Conservation (phyloP, 768 basidiomycete species). For the Macrolepiota albuminosa region DNA sequence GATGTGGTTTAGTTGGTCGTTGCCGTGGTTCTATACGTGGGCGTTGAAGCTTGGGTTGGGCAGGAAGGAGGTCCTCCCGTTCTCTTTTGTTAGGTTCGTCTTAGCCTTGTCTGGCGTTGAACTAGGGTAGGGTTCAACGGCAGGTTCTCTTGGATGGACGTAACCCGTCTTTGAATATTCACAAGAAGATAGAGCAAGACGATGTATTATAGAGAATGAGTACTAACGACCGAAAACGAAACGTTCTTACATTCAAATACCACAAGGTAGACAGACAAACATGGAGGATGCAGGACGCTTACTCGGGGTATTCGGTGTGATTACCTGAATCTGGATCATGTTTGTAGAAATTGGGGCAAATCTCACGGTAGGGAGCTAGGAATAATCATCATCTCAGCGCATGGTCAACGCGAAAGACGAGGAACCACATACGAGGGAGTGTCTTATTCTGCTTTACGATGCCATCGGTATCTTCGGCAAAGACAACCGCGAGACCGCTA, state of each 20-base stretch:
- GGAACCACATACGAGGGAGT: conserved; percentile 2
- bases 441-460: conserved; percentile 1
- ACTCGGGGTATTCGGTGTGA: background rate
- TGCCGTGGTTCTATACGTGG: background rate
- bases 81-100: background rate
- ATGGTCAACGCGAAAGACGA: background rate
- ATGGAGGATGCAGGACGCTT: background rate
- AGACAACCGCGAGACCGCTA: conserved; percentile 5
- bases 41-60: background rate
- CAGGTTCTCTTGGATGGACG: no score
- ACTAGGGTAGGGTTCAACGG: no score
- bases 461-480: conserved; percentile 5
- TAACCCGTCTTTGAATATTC: background rate
- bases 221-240: background rate
- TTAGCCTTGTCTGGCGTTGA: no score
- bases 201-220: background rate
- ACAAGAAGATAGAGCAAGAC: background rate
- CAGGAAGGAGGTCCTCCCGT: background rate
- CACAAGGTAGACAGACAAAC: background rate
- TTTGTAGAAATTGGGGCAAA: conserved; percentile 3
- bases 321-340: background rate
- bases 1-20: background rate
- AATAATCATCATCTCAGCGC: background rate
- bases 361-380: conserved; percentile 2
- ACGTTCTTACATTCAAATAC: background rate